Evolutionary conservation across 75 land plant species (phyloP).

Genomic region (Pinus taeda): DNA sequence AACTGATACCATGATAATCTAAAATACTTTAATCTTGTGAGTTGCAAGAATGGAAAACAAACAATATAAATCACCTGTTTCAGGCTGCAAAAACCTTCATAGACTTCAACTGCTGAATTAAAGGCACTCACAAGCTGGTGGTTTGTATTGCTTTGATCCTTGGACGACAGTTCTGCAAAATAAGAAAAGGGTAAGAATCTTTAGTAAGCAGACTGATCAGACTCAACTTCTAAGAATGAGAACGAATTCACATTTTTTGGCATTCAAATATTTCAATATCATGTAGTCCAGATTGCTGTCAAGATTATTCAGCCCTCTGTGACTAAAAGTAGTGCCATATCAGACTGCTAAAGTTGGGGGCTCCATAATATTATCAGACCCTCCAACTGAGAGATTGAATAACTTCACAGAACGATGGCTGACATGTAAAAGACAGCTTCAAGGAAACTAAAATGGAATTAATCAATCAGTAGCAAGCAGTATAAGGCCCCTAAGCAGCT

Average conservation of each 20-base stretch:
- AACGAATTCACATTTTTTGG: no score
- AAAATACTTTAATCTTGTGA: background rate
- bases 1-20: background rate
- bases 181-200: background rate
- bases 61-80: slow-evolving; percentile 42
- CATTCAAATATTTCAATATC: background rate
- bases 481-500: no score
- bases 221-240: background rate
- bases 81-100: slow-evolving; percentile 67
- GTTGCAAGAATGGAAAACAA: background rate
- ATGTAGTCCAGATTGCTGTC: background rate
- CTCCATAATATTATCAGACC: no score
- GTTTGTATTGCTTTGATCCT: slow-evolving; percentile 11
- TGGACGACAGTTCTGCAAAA: slow-evolving; percentile 3
- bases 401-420: no score
- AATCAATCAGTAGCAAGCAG: no score
- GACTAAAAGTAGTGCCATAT: background rate
- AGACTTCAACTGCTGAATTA: slow-evolving; percentile 49
- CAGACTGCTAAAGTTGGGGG: no score
- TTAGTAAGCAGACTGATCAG: background rate
- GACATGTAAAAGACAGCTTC: no score
- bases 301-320: background rate
- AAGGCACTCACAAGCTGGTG: slow-evolving; percentile 28
- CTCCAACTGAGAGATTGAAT: no score
- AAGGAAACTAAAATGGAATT: no score